Evolutionary conservation across 345 rosid species (phyloP), one percentile per base, ranked within the genome.

Genomic region (Pugionium dolabratum): DNA sequence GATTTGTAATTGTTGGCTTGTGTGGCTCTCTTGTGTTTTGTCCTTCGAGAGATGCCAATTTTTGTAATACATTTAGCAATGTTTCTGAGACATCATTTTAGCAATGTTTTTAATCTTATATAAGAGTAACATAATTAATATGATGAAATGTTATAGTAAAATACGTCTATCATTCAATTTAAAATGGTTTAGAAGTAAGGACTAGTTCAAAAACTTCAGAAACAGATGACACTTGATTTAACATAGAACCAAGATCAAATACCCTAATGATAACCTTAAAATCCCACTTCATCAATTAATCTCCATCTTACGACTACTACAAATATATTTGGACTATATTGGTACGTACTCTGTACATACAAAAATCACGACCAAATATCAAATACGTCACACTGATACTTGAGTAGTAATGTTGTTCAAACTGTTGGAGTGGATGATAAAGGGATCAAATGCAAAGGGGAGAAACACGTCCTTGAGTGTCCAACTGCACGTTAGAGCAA

Each of bases 401-500:
- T 18, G 18, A 18, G 18, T 18, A 18, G 18, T 18, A 18, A 18
- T 18, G 18, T 18, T 18, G 18, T 18, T 18, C 18, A 18, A 18
- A 18, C 18, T 18, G 18, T 18, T 18, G 18, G 18, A 18, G 18
- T 18, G 18, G 18, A 18, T 18, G 18, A 18, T 18, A 48, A 39
- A 48, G 53, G 26, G 9, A 57, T 65, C 62, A 81, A 29, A 54
- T 51, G 71, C 98, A 91, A 11, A 35, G 69, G 4, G 96, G 95
- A 52, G 36, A 80, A 49, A 85, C 84, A 4, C 28, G 51, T 47
- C 86, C 86, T 48, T 34, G 55, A 2, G 63, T 56, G 28, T 63
- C 50, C 9, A 79, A 63, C 3, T 60, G 31, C 49, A 86, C 87
- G 54, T 88, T 91, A 0, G 56, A 41, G 54, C 98, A 91, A 2